Evolutionary conservation across 768 basidiomycete genomes (phyloP).

Genomic region (Cystobasidium ongulense): DNA sequence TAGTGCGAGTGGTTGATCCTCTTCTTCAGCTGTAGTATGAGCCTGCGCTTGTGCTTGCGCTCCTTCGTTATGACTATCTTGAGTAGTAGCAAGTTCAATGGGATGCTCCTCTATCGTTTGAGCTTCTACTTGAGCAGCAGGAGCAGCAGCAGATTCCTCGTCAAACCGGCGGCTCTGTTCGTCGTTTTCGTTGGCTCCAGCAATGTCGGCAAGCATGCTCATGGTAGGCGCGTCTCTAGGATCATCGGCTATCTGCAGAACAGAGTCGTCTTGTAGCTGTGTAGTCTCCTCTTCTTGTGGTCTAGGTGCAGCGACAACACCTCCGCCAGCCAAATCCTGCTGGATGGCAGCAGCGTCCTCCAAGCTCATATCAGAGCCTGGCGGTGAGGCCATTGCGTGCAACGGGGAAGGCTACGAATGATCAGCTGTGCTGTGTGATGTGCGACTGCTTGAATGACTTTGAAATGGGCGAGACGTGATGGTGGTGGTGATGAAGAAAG

Average conservation of each 20-base stretch:
- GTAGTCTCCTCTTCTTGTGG: not conserved
- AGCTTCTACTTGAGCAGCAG: too few species aligned
- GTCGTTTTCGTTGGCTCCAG: not conserved
- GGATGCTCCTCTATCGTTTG: too few species aligned
- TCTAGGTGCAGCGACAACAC: not conserved
- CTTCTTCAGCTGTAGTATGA: not conserved
- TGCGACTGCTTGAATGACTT: too few species aligned
- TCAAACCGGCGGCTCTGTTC: not conserved
- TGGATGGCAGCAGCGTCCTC: slow-evolving; percentile 11
- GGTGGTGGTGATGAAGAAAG: too few species aligned
- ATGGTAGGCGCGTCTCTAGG: not conserved
- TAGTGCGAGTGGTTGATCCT: not conserved
- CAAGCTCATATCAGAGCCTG: slow-evolving; percentile 2
- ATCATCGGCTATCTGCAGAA: not conserved
- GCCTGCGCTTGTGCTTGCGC: not conserved
- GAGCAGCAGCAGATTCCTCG: not conserved
- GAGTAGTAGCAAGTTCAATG: not conserved
- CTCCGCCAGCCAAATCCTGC: not conserved
- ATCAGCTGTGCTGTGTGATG: too few species aligned
- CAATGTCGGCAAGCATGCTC: not conserved
- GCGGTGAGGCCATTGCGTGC: not conserved
- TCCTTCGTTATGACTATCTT: not conserved
- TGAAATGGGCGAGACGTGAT: too few species aligned
- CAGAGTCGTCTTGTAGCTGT: not conserved
- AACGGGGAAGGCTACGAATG: too few species aligned